phyloP scores from a whole-genome alignment of 805 yeast species.

The Ogataea parapolymorpha region DNA sequence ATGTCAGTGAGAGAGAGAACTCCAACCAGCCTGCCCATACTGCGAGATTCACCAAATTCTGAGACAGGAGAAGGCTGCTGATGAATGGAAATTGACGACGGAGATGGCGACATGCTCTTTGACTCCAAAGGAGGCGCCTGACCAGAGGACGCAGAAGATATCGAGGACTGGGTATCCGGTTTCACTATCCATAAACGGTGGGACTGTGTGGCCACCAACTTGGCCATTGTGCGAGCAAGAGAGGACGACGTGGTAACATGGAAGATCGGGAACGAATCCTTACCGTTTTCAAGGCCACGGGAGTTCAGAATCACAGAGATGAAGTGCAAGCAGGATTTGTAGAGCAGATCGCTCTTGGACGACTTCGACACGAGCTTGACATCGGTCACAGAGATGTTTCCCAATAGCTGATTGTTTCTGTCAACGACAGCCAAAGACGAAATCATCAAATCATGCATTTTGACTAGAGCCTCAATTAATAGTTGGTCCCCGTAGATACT shows the following conservation, averaged over 20 bases:
- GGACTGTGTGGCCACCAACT: constrained; percentile 90
- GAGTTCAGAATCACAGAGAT: constrained; percentile 80
- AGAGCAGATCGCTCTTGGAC: constrained; percentile 78
- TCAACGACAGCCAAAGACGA: constrained; percentile 94
- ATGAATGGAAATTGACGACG: constrained; percentile 16
- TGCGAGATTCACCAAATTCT: constrained; percentile 38
- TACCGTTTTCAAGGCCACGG: constrained; percentile 90
- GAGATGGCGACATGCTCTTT: constrained; percentile 14
- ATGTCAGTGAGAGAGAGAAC: constrained; percentile 92
- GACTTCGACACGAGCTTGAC: constrained; percentile 84
- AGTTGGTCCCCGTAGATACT: constrained; percentile 85
- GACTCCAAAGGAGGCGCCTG: constrained; percentile 18
- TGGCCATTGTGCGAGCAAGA: constrained; percentile 86
- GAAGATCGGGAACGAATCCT: constrained; percentile 95
- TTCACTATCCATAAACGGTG: constrained; percentile 87
- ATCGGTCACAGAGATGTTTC: constrained; percentile 93
- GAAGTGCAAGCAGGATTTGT: constrained; percentile 82
- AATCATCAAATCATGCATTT: constrained; percentile 80
- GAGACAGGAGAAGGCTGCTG: constrained; percentile 15
- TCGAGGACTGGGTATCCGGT: constrained; percentile 33
- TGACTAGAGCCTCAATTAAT: constrained; percentile 78
- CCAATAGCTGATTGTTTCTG: constrained; percentile 67
- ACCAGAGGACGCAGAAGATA: constrained; percentile 14
- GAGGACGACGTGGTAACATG: constrained; percentile 81
- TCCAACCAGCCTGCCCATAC: constrained; percentile 82